Conservation (phyloP, 2,329 filamentous ascomycete species). For the Fusarium pseudograminearum region DNA sequence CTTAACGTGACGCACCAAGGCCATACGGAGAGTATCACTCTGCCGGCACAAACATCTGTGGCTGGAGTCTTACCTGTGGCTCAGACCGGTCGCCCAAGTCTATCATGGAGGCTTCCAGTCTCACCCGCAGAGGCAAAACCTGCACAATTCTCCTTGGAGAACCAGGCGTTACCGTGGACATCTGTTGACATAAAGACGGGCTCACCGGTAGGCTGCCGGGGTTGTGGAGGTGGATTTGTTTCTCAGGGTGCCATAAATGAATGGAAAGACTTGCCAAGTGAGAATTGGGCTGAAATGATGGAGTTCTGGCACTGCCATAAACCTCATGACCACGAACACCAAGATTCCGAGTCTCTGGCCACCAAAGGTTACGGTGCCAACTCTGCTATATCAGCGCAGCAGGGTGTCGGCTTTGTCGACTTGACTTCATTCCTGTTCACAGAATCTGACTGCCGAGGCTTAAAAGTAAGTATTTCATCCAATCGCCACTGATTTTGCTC, state of each 20-base stretch:
- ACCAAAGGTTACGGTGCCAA: slow-evolving; percentile 86
- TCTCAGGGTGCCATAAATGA: slow-evolving; percentile 55
- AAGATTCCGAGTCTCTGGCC: slow-evolving; percentile 62
- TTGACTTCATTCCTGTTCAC: slow-evolving; percentile 80
- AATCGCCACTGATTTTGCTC: slow-evolving; percentile 26
- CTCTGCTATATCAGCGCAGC: slow-evolving; percentile 75
- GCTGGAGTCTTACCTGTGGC: slow-evolving; percentile 55
- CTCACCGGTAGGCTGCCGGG: slow-evolving; percentile 58
- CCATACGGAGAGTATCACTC: slow-evolving; percentile 50
- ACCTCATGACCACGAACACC: slow-evolving; percentile 70
- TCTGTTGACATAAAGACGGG: slow-evolving; percentile 60
- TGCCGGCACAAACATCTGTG: slow-evolving; percentile 58
- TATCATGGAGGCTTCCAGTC: slow-evolving; percentile 68
- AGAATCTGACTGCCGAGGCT: slow-evolving; percentile 70
- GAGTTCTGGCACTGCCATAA: slow-evolving; percentile 99
- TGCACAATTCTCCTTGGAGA: slow-evolving; percentile 50
- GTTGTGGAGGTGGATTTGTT: slow-evolving; percentile 57
- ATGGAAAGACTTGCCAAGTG: slow-evolving; percentile 96
- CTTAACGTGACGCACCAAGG: slow-evolving; percentile 64
- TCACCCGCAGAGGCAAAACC: slow-evolving; percentile 43
- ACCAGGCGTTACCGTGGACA: slow-evolving; percentile 66
- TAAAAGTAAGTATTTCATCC: slow-evolving; percentile 53
- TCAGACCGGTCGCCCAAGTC: slow-evolving; percentile 48
- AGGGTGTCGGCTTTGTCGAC: slow-evolving; percentile 82
- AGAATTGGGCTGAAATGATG: slow-evolving; percentile 99